Evolutionary conservation across 2,329 filamentous ascomycete genomes (phyloP).

Genomic region (Aspergillus sojae): DNA sequence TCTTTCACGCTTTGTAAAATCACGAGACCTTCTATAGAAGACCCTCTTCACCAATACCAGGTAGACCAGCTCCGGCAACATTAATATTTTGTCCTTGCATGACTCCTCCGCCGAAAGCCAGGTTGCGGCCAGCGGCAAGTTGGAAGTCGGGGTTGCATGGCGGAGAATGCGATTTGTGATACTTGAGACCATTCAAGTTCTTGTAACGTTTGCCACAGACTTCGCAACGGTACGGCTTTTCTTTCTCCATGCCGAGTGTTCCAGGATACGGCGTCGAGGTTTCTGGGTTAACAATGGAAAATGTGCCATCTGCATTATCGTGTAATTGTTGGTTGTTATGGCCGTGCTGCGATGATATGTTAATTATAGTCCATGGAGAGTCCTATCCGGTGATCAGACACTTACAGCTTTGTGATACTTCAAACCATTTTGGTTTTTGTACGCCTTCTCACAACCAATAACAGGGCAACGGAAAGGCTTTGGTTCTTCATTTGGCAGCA

Average conservation of each 20-base stretch:
- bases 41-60: constrained; percentile 49
- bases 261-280: constrained; percentile 93
- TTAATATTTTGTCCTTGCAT: constrained; percentile 52
- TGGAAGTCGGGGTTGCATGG: constrained; percentile 85
- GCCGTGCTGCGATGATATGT: constrained; percentile 63
- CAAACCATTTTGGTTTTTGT: constrained; percentile 98
- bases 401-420: constrained; percentile 80
- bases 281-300: constrained; percentile 96
- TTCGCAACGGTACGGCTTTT: constrained; percentile 97
- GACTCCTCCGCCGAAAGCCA: constrained; percentile 45
- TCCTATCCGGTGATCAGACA: constrained; percentile 16
- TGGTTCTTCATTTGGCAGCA: constrained; percentile 76
- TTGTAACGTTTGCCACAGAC: constrained; percentile 98
- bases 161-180: constrained; percentile 82
- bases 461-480: constrained; percentile 98
- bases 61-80: constrained; percentile 51
- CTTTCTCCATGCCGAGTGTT: constrained; percentile 98
- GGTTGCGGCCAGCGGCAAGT: constrained; percentile 48
- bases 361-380: constrained; percentile 23
- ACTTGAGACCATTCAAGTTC: constrained; percentile 98
- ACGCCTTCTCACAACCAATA: constrained; percentile 97
- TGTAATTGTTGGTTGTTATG: constrained; percentile 96
- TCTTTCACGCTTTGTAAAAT: neutral
- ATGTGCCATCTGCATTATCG: constrained; percentile 95
- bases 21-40: constrained; percentile 30